A percentile compares a stretch with the other conserved stretches of the same genome.
phyloP scores from a whole-genome alignment of 2,329 filamentous ascomycete genomes.

The Colletotrichum noveboracense region DNA sequence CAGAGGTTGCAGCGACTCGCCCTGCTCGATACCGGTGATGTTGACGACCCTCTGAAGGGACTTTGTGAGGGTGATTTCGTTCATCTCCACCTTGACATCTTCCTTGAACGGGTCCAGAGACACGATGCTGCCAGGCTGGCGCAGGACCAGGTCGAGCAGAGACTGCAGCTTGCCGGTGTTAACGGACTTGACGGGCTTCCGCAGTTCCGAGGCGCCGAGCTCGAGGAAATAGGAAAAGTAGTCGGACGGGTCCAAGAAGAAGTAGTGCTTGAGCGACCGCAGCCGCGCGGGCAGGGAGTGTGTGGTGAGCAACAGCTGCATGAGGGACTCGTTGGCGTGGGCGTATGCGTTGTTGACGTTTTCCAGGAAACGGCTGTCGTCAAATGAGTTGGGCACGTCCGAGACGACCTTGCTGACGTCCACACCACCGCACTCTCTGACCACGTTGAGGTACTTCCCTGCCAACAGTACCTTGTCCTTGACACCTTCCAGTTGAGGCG shows the following conservation, averaged over 20 bases:
- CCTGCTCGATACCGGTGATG: slow-evolving; percentile 93
- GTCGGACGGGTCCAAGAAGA: slow-evolving; percentile 96
- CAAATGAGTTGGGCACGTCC: slow-evolving; percentile 90
- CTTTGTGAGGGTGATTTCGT: slow-evolving; percentile 89
- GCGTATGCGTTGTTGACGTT: slow-evolving; percentile 97
- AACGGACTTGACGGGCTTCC: slow-evolving; percentile 86
- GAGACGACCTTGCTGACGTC: slow-evolving; percentile 88
- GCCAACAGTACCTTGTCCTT: slow-evolving; percentile 95
- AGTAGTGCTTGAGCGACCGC: slow-evolving; percentile 95
- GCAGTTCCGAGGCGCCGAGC: slow-evolving; percentile 85
- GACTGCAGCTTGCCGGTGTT: slow-evolving; percentile 95
- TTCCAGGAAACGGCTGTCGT: slow-evolving; percentile 89
- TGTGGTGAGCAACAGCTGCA: slow-evolving; percentile 89
- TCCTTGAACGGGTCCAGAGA: slow-evolving; percentile 97
- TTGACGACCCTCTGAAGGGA: slow-evolving; percentile 96
- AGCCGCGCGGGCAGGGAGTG: slow-evolving; percentile 88
- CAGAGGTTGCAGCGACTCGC: slow-evolving; percentile 79
- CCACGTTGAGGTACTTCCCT: slow-evolving; percentile 97
- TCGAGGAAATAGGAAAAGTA: slow-evolving; percentile 99
- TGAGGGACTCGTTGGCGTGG: slow-evolving; percentile 90
- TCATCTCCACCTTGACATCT: slow-evolving; percentile 97
- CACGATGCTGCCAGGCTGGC: slow-evolving; percentile 94
- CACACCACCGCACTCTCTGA: slow-evolving; percentile 94
- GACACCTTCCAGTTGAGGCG: slow-evolving; percentile 87
- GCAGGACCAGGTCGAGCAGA: slow-evolving; percentile 90